Evolutionary conservation across 768 basidiomycete genomes (phyloP), one percentile per base, ranked within the genome.

Genomic region (Hygrophoropsis aurantiaca): DNA sequence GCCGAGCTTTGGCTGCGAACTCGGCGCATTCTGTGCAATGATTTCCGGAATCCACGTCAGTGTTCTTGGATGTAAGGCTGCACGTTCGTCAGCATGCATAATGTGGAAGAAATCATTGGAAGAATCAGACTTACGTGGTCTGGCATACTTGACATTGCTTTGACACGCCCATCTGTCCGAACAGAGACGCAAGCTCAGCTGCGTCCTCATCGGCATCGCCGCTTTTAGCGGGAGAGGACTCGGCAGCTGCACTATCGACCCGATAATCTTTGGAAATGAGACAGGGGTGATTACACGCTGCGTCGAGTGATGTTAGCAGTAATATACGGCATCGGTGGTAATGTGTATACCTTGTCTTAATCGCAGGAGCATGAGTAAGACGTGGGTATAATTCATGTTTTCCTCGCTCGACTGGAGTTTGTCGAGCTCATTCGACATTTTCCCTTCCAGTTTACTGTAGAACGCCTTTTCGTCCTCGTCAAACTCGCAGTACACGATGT

Each of bases 201-300:
- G 78, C 74, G 16, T 82, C 82, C 8, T 76, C 74, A 27, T 81
- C 81, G 2, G 74, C 70, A 24, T 79, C 77, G 9, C 75, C 78
- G 5, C 72, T 70, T 56, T 79, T 75, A 19, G 75, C 70, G 4
- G 75, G 62, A 47, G 76, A 80, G 5, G 86, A 77, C 8, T 90
- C 86, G 5, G 94, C 71, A 0, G 89, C 93, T 40, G 90, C 90
- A 18, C 74, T 68, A 59, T 94, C 93, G 11, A 73, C 66, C 62
- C 74, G 75, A 68, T 85, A 85, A 63, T 88, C 87, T 51, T 87
- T 83, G 3, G 84, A 79, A 11, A 95, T 84, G 9, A 97, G 78
- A 0, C 80, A 74, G 0, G 94, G 93, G 58, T 97, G 94, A 56
- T 92, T 88, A 62, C 94, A 97, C 0, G 94, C 94, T 95, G 46